Conservation (phyloP, 129 eudicot genomes). For the Arctium minus region DNA sequence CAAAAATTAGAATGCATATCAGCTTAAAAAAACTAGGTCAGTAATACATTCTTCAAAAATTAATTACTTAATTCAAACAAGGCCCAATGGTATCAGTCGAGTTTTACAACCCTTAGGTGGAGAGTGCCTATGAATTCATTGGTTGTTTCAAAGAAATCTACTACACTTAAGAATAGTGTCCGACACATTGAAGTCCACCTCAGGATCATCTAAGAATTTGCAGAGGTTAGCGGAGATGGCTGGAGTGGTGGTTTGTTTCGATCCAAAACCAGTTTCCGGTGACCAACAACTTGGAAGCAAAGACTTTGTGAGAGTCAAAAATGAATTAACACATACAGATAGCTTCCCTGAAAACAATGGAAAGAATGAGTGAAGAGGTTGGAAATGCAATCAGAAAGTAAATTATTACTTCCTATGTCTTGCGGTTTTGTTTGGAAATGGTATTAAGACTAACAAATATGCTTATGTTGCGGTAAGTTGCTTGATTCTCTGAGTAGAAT, state of each 20-base stretch:
- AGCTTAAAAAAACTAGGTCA: not conserved
- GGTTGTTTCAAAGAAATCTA: not conserved
- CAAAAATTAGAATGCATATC: not conserved
- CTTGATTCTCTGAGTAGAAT: not conserved
- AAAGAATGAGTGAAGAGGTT: too few species aligned
- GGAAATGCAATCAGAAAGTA: too few species aligned
- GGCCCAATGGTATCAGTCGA: not conserved
- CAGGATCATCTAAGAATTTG: slow-evolving; percentile 23
- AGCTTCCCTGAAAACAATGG: too few species aligned
- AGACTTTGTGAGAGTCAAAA: too few species aligned
- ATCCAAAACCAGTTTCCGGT: too few species aligned
- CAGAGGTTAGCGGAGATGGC: slow-evolving; percentile 78
- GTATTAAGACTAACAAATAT: not conserved
- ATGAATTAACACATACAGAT: too few species aligned
- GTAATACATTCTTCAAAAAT: too few species aligned
- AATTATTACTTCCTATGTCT: too few species aligned
- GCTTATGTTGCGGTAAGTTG: not conserved
- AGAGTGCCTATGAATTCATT: not conserved
- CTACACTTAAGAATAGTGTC: slow-evolving; percentile 51
- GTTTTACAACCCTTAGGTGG: not conserved
- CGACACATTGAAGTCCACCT: slow-evolving; percentile 48
- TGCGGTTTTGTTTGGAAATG: not conserved
- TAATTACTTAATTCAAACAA: not conserved
- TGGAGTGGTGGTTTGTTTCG: too few species aligned
- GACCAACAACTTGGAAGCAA: too few species aligned